These are phyloP conservation scores for Claviceps quebecensis DNA, from an alignment of 2,329 filamentous ascomycete species.

Conservation along the genomic window DNA sequence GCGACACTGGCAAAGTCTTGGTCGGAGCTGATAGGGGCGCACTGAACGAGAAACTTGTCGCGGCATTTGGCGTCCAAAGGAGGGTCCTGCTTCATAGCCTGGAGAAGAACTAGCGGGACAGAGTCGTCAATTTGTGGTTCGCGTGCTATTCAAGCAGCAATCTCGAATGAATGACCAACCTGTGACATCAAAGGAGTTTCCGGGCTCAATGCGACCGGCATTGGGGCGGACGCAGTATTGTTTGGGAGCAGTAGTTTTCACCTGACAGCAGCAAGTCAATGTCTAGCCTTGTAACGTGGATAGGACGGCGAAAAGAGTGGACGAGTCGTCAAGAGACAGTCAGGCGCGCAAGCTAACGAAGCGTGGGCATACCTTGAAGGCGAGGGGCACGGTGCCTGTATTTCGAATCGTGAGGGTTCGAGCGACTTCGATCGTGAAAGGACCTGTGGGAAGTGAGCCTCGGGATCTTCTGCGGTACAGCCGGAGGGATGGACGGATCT, in stretches of 20 bases:
- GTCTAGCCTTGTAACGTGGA: not conserved
- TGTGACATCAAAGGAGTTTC: constrained; percentile 80
- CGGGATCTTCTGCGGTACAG: constrained; percentile 2
- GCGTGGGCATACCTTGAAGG: constrained; percentile 48
- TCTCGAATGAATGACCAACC: constrained; percentile 33
- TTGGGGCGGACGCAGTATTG: constrained; percentile 99
- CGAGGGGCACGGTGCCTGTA: constrained; percentile 45
- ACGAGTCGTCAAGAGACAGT: not conserved
- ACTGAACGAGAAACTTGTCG: constrained; percentile 96
- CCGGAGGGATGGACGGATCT: not conserved
- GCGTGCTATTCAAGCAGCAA: not conserved
- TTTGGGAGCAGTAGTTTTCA: constrained; percentile 98
- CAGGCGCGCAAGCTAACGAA: not conserved
- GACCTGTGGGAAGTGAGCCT: constrained; percentile 31
- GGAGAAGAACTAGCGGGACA: constrained; percentile 58
- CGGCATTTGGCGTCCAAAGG: constrained; percentile 76
- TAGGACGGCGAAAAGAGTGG: not conserved
- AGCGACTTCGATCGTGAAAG: constrained; percentile 52
- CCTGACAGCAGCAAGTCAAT: constrained; percentile 35
- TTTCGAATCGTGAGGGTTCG: constrained; percentile 53
- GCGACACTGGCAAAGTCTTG: constrained; percentile 72
- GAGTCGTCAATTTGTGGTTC: constrained; percentile 8
- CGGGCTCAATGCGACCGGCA: constrained; percentile 86
- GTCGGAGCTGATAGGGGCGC: constrained; percentile 67
- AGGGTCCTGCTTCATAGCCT: constrained; percentile 95